Base-by-base conservation (phyloP, 768 basidiomycete genomes). In the Tricholoma furcatifolium region DNA sequence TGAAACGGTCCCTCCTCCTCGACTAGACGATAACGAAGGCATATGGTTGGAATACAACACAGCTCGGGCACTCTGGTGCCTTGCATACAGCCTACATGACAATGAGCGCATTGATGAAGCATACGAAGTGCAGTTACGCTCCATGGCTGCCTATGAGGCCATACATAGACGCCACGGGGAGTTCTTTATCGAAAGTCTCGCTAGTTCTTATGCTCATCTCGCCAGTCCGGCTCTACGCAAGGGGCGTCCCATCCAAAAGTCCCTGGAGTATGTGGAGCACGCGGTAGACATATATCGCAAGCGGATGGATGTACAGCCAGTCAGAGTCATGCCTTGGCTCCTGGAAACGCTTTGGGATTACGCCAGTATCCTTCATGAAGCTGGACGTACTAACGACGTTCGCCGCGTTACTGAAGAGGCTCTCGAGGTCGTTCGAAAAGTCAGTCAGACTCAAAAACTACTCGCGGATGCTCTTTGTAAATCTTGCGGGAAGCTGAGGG, bases 41-140 rank as follows among this genome's bases (percentile, higher is more conserved):
- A 17, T 50, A 20, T 54, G 56, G 53, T 41, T 57, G 17, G 48
- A 57, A 21, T 57, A 30, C 39, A 57, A 54, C 30, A 57, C 48
- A 3, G 56, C 47, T 39, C 56, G 56, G 14, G 53, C 56, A 6
- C 40, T 53, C 6, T 43, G 39, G 14, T 44, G 47, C 31, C 43
- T 57, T 8, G 42, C 56, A 3, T 57, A 36, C 43, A 54, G 52
- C 36, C 43, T 54, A 5, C 43, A 53, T 12, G 53, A 57, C 17
- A 39, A 40, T 7, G 17, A 47, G 6, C 47, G 53, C 4, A 39
- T 51, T 12, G 40, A 43, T 4, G 56, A 57, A 38, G 56, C 56
- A n/a, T 54, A 54, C 23, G 43, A 54, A n/a, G 43, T 39, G 15
- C 41, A 46, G 20, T 20, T 49, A 20, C 47, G 38, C 10, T 49